phyloP scores from a whole-genome alignment of 164 flowering plant species.

The Akebia trifoliata region DNA sequence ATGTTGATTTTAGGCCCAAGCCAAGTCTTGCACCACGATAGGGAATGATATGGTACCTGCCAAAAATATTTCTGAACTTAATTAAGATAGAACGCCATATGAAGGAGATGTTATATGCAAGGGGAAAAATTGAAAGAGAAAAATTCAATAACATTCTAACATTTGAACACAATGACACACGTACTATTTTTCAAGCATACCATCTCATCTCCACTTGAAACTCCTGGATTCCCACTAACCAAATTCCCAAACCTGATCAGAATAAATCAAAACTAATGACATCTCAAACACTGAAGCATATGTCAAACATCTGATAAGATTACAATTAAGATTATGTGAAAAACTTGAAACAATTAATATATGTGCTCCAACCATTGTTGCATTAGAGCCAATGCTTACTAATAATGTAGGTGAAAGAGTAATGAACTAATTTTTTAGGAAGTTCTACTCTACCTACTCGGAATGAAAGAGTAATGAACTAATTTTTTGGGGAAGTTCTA shows the following conservation, averaged over 20 bases:
- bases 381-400: too few species aligned
- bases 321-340: background rate
- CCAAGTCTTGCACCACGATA: slow-evolving; percentile 96
- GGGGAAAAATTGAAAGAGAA: too few species aligned
- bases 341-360: too few species aligned
- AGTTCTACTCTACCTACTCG: too few species aligned
- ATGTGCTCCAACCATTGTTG: too few species aligned
- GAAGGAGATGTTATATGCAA: background rate
- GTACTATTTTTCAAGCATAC: slow-evolving; percentile 35
- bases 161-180: slow-evolving; percentile 1
- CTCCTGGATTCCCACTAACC: slow-evolving; percentile 84
- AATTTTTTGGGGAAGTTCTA: too few species aligned
- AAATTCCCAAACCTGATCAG: slow-evolving; percentile 68
- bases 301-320: too few species aligned
- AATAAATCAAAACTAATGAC: background rate
- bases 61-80: slow-evolving; percentile 11
- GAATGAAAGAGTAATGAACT: too few species aligned
- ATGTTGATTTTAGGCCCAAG: slow-evolving; percentile 85
- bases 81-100: background rate
- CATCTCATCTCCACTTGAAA: slow-evolving; percentile 92
- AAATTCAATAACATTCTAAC: background rate
- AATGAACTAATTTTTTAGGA: too few species aligned
- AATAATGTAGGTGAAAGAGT: too few species aligned
- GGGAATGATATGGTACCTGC: slow-evolving; percentile 89
- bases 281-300: background rate